Percentiles rank a stretch among this genome's conserved stretches.
phyloP scores from a whole-genome alignment of 306 rosid species.

The Macrotyloma uniflorum region DNA sequence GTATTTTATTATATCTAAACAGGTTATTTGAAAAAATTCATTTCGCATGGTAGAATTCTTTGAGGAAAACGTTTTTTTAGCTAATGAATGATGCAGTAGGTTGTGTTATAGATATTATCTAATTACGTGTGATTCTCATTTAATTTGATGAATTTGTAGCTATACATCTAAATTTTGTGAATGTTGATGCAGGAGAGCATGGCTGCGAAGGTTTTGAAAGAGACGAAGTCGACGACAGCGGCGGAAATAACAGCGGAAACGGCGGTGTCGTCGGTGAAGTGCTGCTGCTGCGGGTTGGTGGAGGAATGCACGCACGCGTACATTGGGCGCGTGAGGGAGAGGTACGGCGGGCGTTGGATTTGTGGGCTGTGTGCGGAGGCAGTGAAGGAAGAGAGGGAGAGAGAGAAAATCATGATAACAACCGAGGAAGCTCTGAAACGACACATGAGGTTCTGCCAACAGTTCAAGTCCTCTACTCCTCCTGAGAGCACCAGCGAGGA shows the following conservation, averaged over 20 bases:
- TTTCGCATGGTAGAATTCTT: too few relatives aligned
- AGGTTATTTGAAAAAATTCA: too few relatives aligned
- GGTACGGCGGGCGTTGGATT: constrained; percentile 72
- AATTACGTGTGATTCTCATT: background rate
- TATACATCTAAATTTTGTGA: background rate
- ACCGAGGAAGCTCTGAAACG: constrained; percentile 67
- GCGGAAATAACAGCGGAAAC: constrained; percentile 30
- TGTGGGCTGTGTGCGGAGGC: constrained; percentile 86
- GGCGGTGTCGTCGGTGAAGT: constrained; percentile 48
- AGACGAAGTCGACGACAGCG: constrained; percentile 34
- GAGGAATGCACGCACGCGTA: constrained; percentile 83
- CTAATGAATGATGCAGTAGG: too few relatives aligned
- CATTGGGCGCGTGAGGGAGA: constrained; percentile 60
- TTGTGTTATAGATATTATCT: too few relatives aligned
- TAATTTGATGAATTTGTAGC: background rate
- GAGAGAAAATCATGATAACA: constrained; percentile 33
- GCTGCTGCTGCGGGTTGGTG: constrained; percentile 71
- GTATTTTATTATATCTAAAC: too few relatives aligned
- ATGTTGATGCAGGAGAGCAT: background rate
- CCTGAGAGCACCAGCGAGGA: constrained; percentile 41
- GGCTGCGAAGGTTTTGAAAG: constrained; percentile 26
- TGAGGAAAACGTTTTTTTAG: too few relatives aligned
- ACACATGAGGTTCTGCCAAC: constrained; percentile 56
- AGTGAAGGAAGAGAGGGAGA: constrained; percentile 63
- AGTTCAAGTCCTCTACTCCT: constrained; percentile 62